Base-by-base conservation (phyloP, 2,329 filamentous ascomycete species). In the Onygena corvina region DNA sequence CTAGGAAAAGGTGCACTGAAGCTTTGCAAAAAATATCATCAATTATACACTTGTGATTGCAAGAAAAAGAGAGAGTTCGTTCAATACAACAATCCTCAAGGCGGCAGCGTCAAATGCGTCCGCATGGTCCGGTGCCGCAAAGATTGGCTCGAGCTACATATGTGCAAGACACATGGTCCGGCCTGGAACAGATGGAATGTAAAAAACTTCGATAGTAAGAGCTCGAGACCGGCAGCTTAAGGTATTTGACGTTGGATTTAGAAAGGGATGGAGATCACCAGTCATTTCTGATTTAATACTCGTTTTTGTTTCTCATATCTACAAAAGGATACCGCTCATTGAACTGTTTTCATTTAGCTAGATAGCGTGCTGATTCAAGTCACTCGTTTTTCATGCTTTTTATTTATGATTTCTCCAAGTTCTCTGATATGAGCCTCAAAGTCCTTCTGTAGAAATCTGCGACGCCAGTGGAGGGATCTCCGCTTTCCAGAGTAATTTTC, bases 401-500 rank as follows among this genome's bases (percentile, higher is more conserved):
- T 50, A 12, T 52, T 38, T 49, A 50, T 52, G 52, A 57, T 53
- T 25, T 50, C 51, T 8, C 53, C 52, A 50, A 51, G 55, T 49
- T 56, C 49, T 34, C 23, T 48, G 20, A 56, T 38, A 54, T 55
- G 54, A 30, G 49, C 38, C 14, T 54, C 18, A 31, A 53, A 54
- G 25, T 50, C 47, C 25, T 45, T 31, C 4, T 7, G 14, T 20
- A 50, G 53, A 49, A 50, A 57, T 51, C 49, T 54, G n/a, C 54
- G 35, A 27, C 52, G 40, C 54, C 54, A 56, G 54, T 55, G 50
- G 42, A 51, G 47, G 9, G 54, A n/a, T n/a, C n/a, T n/a, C n/a
- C n/a, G 52, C 46, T 47, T 27, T 45, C 35, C 12, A 52, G 56
- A 54, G 42, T 54, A 47, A 30, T 50, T n/a, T 9, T n/a, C 3